Evolutionary conservation across 192 early-diverging fungal species (phyloP).

Genomic region (Coemansia javaensis): DNA sequence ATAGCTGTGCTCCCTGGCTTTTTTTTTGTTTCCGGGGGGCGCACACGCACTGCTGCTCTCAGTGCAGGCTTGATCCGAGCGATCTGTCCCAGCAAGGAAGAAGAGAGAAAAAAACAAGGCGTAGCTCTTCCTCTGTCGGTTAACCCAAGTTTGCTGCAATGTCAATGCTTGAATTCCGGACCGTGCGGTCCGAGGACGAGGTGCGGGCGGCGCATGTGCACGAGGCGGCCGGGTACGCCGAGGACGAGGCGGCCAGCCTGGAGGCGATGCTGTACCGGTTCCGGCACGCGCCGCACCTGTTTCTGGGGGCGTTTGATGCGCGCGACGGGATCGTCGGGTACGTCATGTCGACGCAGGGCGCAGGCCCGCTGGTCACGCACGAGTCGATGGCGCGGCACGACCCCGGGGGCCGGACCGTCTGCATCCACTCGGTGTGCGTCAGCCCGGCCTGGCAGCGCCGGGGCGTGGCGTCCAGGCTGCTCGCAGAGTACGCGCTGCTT

Average conservation of each 20-base stretch:
- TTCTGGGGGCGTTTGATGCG: slow-evolving; percentile 31
- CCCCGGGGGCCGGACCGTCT: slow-evolving; percentile 55
- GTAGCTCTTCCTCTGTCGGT: no score
- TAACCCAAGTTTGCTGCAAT: no score
- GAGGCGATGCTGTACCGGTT: slow-evolving; percentile 31
- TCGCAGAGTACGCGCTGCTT: slow-evolving; percentile 48
- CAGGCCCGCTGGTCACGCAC: slow-evolving; percentile 51
- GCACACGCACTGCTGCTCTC: no score
- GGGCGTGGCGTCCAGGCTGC: slow-evolving; percentile 55
- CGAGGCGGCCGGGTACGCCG: slow-evolving; percentile 21
- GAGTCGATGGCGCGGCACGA: slow-evolving; percentile 63
- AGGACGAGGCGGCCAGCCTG: slow-evolving; percentile 36
- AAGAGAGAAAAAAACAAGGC: no score
- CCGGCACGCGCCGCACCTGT: slow-evolving; percentile 24
- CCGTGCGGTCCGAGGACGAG: slow-evolving; percentile 8
- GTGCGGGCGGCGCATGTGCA: slow-evolving; percentile 11
- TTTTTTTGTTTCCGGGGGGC: no score
- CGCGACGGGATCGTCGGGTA: slow-evolving; percentile 50
- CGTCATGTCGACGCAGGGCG: slow-evolving; percentile 55
- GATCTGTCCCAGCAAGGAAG: no score
- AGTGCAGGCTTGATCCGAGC: no score
- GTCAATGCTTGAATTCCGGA: slow-evolving; percentile 9
- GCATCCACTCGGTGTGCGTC: slow-evolving; percentile 67
- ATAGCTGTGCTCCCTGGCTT: no score
- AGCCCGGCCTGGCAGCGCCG: slow-evolving; percentile 40